Evolutionary conservation across 2,329 filamentous ascomycete species (phyloP), one percentile per base, ranked within the genome.

Genomic region (Paraphaeosphaeria sporulosa): DNA sequence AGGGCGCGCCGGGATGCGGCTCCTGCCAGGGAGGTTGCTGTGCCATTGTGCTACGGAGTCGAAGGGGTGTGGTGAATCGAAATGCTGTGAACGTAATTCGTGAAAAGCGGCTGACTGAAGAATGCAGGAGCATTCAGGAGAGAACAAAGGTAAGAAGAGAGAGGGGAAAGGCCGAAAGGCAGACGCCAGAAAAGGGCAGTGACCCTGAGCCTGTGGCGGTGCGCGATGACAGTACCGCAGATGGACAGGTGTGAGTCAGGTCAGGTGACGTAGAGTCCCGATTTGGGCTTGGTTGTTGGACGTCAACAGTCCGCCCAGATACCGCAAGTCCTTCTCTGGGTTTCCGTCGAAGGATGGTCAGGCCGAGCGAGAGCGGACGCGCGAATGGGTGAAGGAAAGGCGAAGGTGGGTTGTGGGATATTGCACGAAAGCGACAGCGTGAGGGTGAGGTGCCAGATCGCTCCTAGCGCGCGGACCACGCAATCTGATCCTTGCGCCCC

Each of bases 1-100:
- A 78, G n/a, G 85, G 83, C 48, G 84, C 66, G 13, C 73, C 65
- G 17, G 70, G 70, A 59, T 75, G 65, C 53, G 76, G 76, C 68
- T 75, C 65, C 59, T 73, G 72, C 80, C 69, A 81, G 61, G 73
- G 73, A 60, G 77, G 78, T 64, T 79, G 77, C 13, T 70, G 74
- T 55, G 76, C 71, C 71, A 78, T 75, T 30, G 64, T 51, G 48
- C 48, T 51, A n/a, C 38, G 30, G 10, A 23, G 36, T 66, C 32
- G 60, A 64, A 50, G 59, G 60, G 30, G 30, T 32, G 30, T 32
- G 4, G 30, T 32, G 30, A 32, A 32, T 32, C 30, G 30, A 32
- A 32, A 8, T 32, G 30, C 10, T 12, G 30, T 62, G 62, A 61
- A 55, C 49, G 64, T 66, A 64, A 67, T 63, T 63, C 67, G 65